phyloP scores from a whole-genome alignment of 2,329 filamentous ascomycete species.

The Colletotrichum liriopes region DNA sequence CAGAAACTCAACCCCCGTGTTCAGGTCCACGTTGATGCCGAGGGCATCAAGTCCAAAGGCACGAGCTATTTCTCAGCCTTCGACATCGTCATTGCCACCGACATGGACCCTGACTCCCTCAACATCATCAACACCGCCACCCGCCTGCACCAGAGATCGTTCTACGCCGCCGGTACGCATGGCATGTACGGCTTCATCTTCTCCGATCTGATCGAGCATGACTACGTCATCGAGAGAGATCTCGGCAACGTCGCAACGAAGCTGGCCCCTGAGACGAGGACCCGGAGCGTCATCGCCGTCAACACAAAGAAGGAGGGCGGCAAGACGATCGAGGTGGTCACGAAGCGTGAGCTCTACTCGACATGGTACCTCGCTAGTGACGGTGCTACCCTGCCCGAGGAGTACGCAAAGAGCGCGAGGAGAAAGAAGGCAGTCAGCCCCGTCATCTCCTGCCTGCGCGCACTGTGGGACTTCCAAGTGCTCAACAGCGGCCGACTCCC shows the following conservation, averaged over 20 bases:
- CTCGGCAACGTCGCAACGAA: slow-evolving; percentile 81
- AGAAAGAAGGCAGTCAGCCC: slow-evolving; percentile 86
- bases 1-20: slow-evolving; percentile 93
- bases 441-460: slow-evolving; percentile 87
- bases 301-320: slow-evolving; percentile 78
- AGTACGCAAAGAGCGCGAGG: slow-evolving; percentile 76
- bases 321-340: slow-evolving; percentile 87
- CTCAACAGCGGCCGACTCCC: slow-evolving; percentile 69
- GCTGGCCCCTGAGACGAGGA: slow-evolving; percentile 78
- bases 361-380: slow-evolving; percentile 88
- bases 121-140: slow-evolving; percentile 89
- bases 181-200: slow-evolving; percentile 97
- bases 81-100: slow-evolving; percentile 91
- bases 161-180: slow-evolving; percentile 90
- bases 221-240: slow-evolving; percentile 89
- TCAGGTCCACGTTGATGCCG: slow-evolving; percentile 78
- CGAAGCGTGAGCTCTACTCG: slow-evolving; percentile 91
- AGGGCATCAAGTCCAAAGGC: slow-evolving; percentile 76
- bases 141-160: slow-evolving; percentile 82
- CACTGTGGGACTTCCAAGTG: slow-evolving; percentile 89
- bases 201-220: slow-evolving; percentile 90
- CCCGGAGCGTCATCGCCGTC: slow-evolving; percentile 81
- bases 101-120: slow-evolving; percentile 82
- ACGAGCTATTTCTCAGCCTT: slow-evolving; percentile 84
- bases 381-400: slow-evolving; percentile 78